These are phyloP conservation scores for Hyphodiscus sp. DNA, from an alignment of 2,329 filamentous ascomycete species.

Conservation along the genomic window DNA sequence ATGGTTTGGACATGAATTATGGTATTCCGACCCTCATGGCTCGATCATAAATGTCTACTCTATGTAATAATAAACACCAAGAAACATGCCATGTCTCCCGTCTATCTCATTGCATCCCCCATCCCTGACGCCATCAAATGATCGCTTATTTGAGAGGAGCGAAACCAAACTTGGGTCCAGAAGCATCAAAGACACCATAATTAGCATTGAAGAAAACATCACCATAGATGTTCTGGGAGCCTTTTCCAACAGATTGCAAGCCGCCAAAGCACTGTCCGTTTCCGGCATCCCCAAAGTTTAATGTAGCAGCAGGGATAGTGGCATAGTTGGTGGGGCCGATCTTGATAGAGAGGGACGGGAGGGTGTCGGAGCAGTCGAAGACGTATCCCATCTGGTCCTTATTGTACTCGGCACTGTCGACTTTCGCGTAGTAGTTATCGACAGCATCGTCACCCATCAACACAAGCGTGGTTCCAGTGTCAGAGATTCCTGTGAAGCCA, in stretches of 20 bases:
- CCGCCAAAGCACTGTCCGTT: slow-evolving; percentile 30
- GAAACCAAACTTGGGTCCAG: slow-evolving; percentile 25
- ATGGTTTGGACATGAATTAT: no score
- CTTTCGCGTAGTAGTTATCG: slow-evolving; percentile 31
- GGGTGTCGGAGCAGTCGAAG: slow-evolving; percentile 30
- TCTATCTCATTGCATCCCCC: no score
- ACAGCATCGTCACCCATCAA: slow-evolving; percentile 31
- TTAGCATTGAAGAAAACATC: slow-evolving; percentile 30
- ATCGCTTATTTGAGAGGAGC: slow-evolving; percentile 17
- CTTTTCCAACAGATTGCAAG: slow-evolving; percentile 29
- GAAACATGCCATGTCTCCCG: no score
- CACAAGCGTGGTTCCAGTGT: slow-evolving; percentile 37
- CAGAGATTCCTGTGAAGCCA: slow-evolving; percentile 29
- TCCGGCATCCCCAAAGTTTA: slow-evolving; percentile 30
- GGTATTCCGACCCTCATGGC: no score
- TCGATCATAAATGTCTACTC: no score
- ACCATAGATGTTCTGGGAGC: slow-evolving; percentile 27
- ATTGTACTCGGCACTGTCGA: slow-evolving; percentile 28
- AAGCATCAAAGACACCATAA: slow-evolving; percentile 26
- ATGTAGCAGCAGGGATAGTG: slow-evolving; percentile 29
- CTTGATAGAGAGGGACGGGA: slow-evolving; percentile 31
- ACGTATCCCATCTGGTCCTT: slow-evolving; percentile 28
- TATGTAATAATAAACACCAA: no score
- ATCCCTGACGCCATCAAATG: no score
- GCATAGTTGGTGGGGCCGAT: slow-evolving; percentile 28